Evolutionary conservation across 2,329 filamentous ascomycete species (phyloP), one percentile per base, ranked within the genome.

Genomic region (Cladosporium oxysporum): DNA sequence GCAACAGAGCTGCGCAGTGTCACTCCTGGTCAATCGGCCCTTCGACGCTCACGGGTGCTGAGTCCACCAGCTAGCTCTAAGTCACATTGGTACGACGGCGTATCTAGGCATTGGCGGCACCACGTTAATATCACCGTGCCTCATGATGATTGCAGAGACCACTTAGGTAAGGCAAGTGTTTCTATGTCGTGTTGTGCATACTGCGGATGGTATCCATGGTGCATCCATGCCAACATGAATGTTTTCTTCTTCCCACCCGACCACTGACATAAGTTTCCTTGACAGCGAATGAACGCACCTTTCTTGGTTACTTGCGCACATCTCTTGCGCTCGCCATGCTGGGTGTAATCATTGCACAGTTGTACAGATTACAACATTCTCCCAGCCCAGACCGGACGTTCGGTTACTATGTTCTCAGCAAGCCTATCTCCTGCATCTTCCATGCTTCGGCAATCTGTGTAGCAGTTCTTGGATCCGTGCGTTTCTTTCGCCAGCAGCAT

Each of bases 231-330:
- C 37, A 14, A 59, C 14, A n/a, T 16, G 18, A 1, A 26, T 26
- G 23, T 26, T 26, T 26, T 18, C 14, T 28, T n/a, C 21, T 59
- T 23, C 12, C 16, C 35, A 41, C 28, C 57, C 28, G 12, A 18
- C 10, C 50, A 63, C 61, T 63, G 50, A 63, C 61, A 57, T n/a
- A 29, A n/a, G 14, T 12, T 2, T 26, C 26, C 44, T 3, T 35
- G 60, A 47, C 71, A 92, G 90, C 90, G 44, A 84, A 92, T 64
- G 90, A 93, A 77, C 83, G 90, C 65, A 93, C 90, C 21, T 93
- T 89, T 73, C 84, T 93, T 21, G 88, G 84, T 33, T 92, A 92
- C 75, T 82, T 92, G 33, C 85, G 90, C 23, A 92, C 90, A 1
- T 91, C 88, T 0, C 78, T 90, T 44, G 83, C 85, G n/a, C 81